Evolutionary conservation across 2,329 filamentous ascomycete species (phyloP).

Genomic region (Ceratocystis huliohia): DNA sequence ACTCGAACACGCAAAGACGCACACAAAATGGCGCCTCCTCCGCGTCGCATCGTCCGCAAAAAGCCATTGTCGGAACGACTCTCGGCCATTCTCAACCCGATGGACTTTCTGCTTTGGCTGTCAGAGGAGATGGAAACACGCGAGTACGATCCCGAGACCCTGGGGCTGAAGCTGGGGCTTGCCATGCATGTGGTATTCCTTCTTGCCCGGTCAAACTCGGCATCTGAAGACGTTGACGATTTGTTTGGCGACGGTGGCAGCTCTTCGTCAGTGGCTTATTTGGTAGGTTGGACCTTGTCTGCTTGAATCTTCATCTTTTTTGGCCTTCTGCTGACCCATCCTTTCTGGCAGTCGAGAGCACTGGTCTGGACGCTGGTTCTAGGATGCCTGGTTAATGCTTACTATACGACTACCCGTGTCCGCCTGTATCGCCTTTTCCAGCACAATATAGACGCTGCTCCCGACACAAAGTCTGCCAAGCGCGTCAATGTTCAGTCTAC

Average conservation of each 20-base stretch:
- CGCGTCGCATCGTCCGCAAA: constrained; percentile 68
- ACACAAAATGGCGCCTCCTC: constrained; percentile 13
- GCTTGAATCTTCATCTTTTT: constrained; percentile 18
- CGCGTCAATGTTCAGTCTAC: constrained; percentile 81
- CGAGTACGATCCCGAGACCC: constrained; percentile 74
- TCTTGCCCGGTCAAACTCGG: constrained; percentile 66
- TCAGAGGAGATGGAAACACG: constrained; percentile 86
- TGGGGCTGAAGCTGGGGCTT: constrained; percentile 64
- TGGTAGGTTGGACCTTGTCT: constrained; percentile 38
- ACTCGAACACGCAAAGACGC: background rate
- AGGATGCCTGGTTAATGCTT: constrained; percentile 61
- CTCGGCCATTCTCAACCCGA: constrained; percentile 66
- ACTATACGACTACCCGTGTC: constrained; percentile 69
- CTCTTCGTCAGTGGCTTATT: constrained; percentile 50
- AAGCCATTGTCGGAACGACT: constrained; percentile 70
- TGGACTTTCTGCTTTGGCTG: constrained; percentile 80
- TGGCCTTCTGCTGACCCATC: background rate
- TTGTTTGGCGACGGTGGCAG: constrained; percentile 64
- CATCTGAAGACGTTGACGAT: constrained; percentile 51
- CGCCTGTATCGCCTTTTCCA: constrained; percentile 88
- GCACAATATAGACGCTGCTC: constrained; percentile 61
- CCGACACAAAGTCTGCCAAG: constrained; percentile 71
- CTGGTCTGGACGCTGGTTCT: constrained; percentile 56
- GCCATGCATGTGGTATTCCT: constrained; percentile 68
- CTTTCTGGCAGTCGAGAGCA: constrained; percentile 28